Evolutionary conservation across 2,329 filamentous ascomycete species (phyloP).

Genomic region (Alternaria gansuensis): DNA sequence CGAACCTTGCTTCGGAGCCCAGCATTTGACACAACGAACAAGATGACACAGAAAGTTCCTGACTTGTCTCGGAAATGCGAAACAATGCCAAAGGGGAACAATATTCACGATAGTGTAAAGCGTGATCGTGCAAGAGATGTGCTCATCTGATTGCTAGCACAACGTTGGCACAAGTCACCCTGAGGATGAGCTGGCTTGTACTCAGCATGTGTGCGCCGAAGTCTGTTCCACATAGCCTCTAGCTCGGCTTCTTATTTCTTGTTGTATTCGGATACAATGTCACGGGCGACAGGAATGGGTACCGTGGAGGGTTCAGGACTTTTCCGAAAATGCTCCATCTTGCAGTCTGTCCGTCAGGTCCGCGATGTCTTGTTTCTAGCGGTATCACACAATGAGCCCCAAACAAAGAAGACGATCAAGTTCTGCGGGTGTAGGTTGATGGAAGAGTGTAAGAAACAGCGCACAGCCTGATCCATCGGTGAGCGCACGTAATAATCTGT

Average conservation of each 20-base stretch:
- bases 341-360: too few species aligned
- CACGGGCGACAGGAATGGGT: too few species aligned
- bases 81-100: rapidly evolving
- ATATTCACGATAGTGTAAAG: too few species aligned
- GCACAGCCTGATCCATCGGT: neutral
- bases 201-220: neutral
- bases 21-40: neutral
- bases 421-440: neutral
- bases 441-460: rapidly evolving
- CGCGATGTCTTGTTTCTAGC: neutral
- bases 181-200: neutral
- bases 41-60: neutral
- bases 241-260: too few species aligned
- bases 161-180: neutral
- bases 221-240: neutral
- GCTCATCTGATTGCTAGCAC: neutral
- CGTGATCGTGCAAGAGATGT: neutral
- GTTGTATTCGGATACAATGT: too few species aligned
- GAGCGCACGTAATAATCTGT: neutral
- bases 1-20: neutral
- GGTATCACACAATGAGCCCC: neutral
- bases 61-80: rapidly evolving
- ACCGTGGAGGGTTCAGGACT: too few species aligned
- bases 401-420: rapidly evolving
- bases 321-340: neutral